Evolutionary conservation across 345 rosid species (phyloP), one percentile per base, ranked within the genome.

Genomic region (Aegle marmelos): DNA sequence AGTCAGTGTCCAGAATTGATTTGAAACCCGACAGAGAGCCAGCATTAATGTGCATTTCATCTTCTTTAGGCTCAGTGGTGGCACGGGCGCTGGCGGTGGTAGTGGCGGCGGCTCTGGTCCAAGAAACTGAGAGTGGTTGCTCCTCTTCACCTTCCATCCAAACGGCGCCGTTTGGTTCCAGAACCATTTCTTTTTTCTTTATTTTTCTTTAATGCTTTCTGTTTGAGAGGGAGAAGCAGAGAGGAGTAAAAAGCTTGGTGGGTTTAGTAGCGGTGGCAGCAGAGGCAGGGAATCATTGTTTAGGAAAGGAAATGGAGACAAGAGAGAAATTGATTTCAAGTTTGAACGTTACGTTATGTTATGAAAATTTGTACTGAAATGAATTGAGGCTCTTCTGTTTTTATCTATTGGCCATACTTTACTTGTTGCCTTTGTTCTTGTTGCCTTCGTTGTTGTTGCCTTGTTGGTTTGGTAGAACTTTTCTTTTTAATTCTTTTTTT

Each of bases 1-100:
- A 89, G 78, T 93, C 97, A 48, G 83, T 24, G 50, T 92, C 97
- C 56, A 93, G 91, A 89, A 91, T 83, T 80, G 97, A 88, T 76
- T 88, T 92, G 84, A 88, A 89, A 73, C 82, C 82, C 48, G 91
- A 76, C 34, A 73, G 66, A 69, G 88, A 74, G 54, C 64, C 81
- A 77, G 67, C 86, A n/a, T 77, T 79, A 70, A 87, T 78, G 62
- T 76, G 57, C 6, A 84, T 48, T 58, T 81, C 89, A 5, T 75
- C 87, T 10, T 61, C 86, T 80, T 79, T 79, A 36, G 56, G 53
- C 30, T 76, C 82, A 22, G 48, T 65, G 4, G 48, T 21, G 68
- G 37, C n/a, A 4, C n/a, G 50, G 50, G 50, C 50, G 17, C 5
- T 45, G 50, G 50, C 4, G 50, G 17, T 45, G 50, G 50, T 0